Percentiles rank a stretch among this genome's conserved stretches.
These are phyloP conservation scores for Pulchroboletus neoregius DNA, from an alignment of 1,284 basidiomycete species.

Conservation along the genomic window DNA sequence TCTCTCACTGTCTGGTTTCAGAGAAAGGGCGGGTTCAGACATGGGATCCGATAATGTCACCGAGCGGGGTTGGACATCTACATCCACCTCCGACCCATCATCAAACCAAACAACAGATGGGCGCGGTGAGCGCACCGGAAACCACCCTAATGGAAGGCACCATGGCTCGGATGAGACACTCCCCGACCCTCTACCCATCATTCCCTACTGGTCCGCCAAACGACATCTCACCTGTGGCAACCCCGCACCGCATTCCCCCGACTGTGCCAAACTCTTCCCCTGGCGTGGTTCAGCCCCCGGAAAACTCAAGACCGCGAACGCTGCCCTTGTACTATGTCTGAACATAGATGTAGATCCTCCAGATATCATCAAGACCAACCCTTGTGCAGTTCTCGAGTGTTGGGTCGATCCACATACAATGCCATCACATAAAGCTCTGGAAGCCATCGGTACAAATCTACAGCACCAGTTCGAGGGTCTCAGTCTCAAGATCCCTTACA, in stretches of 20 bases:
- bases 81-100: conserved; percentile 43
- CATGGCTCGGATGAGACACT: conserved; percentile 40
- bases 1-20: conserved; percentile 15
- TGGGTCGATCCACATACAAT: conserved; percentile 96
- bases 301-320: conserved; percentile 88
- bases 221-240: conserved; percentile 87
- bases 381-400: conserved; percentile 92
- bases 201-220: conserved; percentile 79
- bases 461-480: conserved; percentile 96
- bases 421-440: conserved; percentile 84
- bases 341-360: conserved; percentile 99
- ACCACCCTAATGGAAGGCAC: conserved; percentile 28
- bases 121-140: conserved; percentile 18
- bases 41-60: conserved; percentile 42
- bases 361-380: conserved; percentile 95
- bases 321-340: conserved; percentile 91
- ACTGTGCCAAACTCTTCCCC: conserved; percentile 60
- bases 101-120: conserved; percentile 35
- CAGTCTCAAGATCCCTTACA: conserved; percentile 87
- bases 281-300: conserved; percentile 79
- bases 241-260: conserved; percentile 63
- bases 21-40: conserved; percentile 36
- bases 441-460: conserved; percentile 87
- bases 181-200: conserved; percentile 54
- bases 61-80: conserved; percentile 42